Conservation (phyloP, 2,329 filamentous ascomycete species). For the Mariannaea elegans region DNA sequence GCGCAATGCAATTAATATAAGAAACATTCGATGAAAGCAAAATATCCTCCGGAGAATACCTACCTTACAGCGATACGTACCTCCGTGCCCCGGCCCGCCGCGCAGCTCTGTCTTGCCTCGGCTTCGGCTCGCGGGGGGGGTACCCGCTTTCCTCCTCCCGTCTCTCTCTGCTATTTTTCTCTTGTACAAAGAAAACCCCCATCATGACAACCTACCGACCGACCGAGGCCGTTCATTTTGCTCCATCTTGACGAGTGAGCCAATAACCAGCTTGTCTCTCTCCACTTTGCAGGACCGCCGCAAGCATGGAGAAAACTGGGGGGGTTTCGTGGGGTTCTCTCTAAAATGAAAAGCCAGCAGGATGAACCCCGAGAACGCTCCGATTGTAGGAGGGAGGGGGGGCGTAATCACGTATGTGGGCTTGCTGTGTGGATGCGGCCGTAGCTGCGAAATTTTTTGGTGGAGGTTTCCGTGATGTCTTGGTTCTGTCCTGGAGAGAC, state of each 20-base stretch:
- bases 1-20: not conserved
- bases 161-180: not conserved
- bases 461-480: not conserved
- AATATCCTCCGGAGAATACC: conserved; percentile 2
- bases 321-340: not conserved
- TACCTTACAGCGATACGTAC: conserved; percentile 13
- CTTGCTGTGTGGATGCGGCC: not conserved
- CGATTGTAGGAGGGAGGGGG: not conserved
- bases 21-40: not conserved
- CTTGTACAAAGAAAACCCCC: not conserved
- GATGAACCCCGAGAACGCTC: conserved; percentile 13
- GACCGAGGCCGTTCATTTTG: no score
- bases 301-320: conserved; percentile 9
- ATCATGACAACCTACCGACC: not conserved
- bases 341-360: not conserved
- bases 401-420: not conserved
- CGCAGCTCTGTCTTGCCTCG: conserved; percentile 33
- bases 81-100: conserved; percentile 35
- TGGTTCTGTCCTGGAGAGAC: not conserved
- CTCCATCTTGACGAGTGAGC: not conserved
- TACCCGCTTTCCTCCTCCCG: conserved; percentile 14
- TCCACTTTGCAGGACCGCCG: not conserved
- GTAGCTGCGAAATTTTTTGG: no score
- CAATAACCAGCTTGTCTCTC: no score
- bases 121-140: conserved; percentile 40